These are phyloP conservation scores for Tephrocybe sp. DNA, from an alignment of 768 basidiomycete genomes.

Conservation along the genomic window DNA sequence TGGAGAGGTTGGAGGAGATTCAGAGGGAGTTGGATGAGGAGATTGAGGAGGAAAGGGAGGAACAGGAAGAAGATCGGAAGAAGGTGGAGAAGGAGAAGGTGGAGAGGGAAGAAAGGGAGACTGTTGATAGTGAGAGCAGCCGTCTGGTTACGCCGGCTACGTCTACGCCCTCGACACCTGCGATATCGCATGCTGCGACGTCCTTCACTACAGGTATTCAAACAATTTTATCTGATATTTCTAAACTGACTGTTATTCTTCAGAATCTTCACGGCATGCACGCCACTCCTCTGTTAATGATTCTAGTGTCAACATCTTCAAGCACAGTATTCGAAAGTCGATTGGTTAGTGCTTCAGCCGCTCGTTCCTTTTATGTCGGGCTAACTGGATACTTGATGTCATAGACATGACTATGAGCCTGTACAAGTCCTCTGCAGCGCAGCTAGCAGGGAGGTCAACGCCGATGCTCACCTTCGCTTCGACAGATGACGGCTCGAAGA, in stretches of 20 bases:
- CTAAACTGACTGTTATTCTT: conserved; percentile 1
- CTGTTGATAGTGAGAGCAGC: conserved; percentile 20
- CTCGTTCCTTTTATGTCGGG: not conserved
- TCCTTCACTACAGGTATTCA: conserved; percentile 14
- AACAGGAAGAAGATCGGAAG: conserved; percentile 26
- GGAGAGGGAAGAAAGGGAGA: conserved; percentile 22
- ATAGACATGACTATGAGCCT: conserved; percentile 67
- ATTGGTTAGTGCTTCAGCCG: conserved; percentile 48
- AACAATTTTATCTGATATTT: not conserved
- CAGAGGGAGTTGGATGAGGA: conserved; percentile 46
- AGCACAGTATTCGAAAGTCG: conserved; percentile 70
- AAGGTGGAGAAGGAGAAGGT: conserved; percentile 33
- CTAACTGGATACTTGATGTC: not conserved
- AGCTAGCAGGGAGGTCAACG: conserved; percentile 40
- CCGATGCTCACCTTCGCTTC: conserved; percentile 41
- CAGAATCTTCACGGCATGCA: conserved; percentile 5
- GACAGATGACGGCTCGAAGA: conserved; percentile 22
- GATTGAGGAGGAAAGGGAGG: conserved; percentile 35
- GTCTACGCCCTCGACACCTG: conserved; percentile 2
- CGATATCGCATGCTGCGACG: conserved; percentile 9
- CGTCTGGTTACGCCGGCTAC: conserved; percentile 12
- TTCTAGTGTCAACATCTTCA: conserved; percentile 42
- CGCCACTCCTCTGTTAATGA: conserved; percentile 21
- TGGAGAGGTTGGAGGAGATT: conserved; percentile 58
- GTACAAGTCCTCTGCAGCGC: conserved; percentile 60